Evolutionary conservation across 2,329 filamentous ascomycete species (phyloP).

Genomic region (Monosporascus cannonballus): DNA sequence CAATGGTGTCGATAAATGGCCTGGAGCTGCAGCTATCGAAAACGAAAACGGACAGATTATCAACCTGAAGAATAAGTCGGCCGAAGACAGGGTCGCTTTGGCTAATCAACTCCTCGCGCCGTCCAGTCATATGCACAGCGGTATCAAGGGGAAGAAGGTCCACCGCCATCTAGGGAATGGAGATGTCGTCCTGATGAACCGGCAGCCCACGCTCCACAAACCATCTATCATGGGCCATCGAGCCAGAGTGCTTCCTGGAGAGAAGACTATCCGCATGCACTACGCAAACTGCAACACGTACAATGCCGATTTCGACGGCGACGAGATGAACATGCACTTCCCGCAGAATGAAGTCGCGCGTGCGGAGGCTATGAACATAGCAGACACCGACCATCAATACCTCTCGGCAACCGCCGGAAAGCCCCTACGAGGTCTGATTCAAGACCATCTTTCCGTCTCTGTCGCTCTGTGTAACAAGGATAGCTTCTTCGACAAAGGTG

Average conservation of each 20-base stretch:
- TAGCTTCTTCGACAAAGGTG: conserved; percentile 78
- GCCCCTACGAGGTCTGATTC: conserved; percentile 89
- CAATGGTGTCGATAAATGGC: conserved; percentile 90
- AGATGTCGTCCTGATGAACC: conserved; percentile 97
- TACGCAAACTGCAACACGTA: conserved; percentile 99
- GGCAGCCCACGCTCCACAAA: conserved; percentile 95
- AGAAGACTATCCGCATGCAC: conserved; percentile 98
- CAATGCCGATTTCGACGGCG: conserved; percentile 98
- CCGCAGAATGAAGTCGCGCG: conserved; percentile 94
- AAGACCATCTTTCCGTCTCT: conserved; percentile 95
- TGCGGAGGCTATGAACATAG: conserved; percentile 86
- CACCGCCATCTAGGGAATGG: conserved; percentile 93
- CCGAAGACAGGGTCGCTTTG: conserved; percentile 80
- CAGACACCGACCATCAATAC: conserved; percentile 96
- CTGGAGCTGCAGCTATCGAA: conserved; percentile 88
- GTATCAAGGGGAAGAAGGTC: conserved; percentile 88
- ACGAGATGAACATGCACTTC: conserved; percentile 99
- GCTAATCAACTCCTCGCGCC: conserved; percentile 91
- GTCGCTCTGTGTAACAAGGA: conserved; percentile 88
- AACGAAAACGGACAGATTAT: conserved; percentile 92
- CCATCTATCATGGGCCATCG: conserved; percentile 98
- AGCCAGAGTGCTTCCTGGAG: conserved; percentile 83
- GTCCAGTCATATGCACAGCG: conserved; percentile 66
- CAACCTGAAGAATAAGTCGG: conserved; percentile 78
- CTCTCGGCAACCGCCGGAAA: conserved; percentile 90